Conservation (phyloP, 2,329 filamentous ascomycete species). For the Phialophora verrucosa region DNA sequence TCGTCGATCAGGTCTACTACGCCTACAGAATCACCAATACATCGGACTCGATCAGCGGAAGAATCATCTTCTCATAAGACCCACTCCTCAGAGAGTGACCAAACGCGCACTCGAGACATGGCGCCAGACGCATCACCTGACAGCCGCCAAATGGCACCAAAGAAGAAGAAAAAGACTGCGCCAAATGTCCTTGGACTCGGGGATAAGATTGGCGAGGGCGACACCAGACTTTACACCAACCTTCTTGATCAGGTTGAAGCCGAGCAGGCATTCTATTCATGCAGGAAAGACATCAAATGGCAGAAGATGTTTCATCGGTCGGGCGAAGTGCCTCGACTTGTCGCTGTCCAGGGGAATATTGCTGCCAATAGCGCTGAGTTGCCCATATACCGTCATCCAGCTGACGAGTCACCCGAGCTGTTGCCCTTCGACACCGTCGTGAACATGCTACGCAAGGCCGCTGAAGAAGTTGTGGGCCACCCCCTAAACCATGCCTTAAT, state of each 20-base stretch:
- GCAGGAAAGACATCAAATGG: slow-evolving; percentile 73
- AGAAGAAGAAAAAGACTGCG: slow-evolving; percentile 28
- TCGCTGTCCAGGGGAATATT: slow-evolving; percentile 83
- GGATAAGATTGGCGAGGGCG: slow-evolving; percentile 74
- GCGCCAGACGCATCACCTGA: neutral
- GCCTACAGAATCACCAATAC: slow-evolving; percentile 7
- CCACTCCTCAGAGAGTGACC: slow-evolving; percentile 7
- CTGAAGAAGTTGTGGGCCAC: slow-evolving; percentile 77
- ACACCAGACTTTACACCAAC: slow-evolving; percentile 75
- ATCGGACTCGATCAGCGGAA: neutral
- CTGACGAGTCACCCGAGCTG: slow-evolving; percentile 82
- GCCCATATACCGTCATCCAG: slow-evolving; percentile 93
- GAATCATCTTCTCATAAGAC: slow-evolving; percentile 8
- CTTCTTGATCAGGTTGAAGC: slow-evolving; percentile 67
- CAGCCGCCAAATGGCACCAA: neutral
- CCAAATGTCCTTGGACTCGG: slow-evolving; percentile 45
- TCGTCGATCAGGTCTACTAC: slow-evolving; percentile 20
- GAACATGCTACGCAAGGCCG: slow-evolving; percentile 67
- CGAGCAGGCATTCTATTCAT: slow-evolving; percentile 57
- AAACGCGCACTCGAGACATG: neutral
- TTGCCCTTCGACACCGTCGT: slow-evolving; percentile 77
- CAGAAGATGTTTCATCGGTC: slow-evolving; percentile 91
- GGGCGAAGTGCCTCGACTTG: slow-evolving; percentile 86
- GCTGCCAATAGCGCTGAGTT: slow-evolving; percentile 69
- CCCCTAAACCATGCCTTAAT: slow-evolving; percentile 89